Base-by-base conservation (phyloP, 2,329 filamentous ascomycete species). In the Diaporthe destruens region DNA sequence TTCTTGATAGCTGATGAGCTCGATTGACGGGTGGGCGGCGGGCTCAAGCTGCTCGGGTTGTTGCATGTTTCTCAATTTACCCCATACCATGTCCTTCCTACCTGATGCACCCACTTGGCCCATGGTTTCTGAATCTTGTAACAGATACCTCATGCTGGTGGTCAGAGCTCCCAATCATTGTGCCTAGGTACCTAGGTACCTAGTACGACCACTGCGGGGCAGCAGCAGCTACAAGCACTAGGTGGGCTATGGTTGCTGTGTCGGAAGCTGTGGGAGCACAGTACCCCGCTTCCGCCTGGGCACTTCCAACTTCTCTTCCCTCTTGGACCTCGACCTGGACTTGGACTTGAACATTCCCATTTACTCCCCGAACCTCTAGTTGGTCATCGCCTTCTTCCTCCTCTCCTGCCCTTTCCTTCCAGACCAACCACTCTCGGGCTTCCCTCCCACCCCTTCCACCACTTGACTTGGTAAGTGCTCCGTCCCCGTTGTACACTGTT, bases 251-350 rank as follows among this genome's bases (percentile, higher is more conserved):
- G 69, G 49, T 47, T 73, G 57, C 39, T 34, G 29, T 61, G 55
- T 49, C 71, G 66, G 70, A 72, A 74, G 66, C 56, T 68, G 42
- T 67, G 72, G 72, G 39, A 70, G 66, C 66, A 56, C 63, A 69
- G 72, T 66, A 74, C 72, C 72, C 72, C 72, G 70, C 72, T 74
- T 72, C 72, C 65, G 51, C 42, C 59, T 65, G 42, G 59, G 44
- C 59, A 36, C 11, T 51, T 65, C 59, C 59, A 49, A 34, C 59
- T 65, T 65, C 59, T 47, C 11, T 29, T 49, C 59, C 25, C 44
- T 20, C 11, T 39, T 39, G 36, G 36, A 39, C 36, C 32, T 65
- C 29, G 42, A 34, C 36, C 32, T 65, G 59, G 42, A 34, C 42
- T 49, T 8, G 12, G 23, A 51, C 44, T 25, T 34, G 23, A 36